Conservation (phyloP, 148 eudicot genomes). For the Beta vulgaris region DNA sequence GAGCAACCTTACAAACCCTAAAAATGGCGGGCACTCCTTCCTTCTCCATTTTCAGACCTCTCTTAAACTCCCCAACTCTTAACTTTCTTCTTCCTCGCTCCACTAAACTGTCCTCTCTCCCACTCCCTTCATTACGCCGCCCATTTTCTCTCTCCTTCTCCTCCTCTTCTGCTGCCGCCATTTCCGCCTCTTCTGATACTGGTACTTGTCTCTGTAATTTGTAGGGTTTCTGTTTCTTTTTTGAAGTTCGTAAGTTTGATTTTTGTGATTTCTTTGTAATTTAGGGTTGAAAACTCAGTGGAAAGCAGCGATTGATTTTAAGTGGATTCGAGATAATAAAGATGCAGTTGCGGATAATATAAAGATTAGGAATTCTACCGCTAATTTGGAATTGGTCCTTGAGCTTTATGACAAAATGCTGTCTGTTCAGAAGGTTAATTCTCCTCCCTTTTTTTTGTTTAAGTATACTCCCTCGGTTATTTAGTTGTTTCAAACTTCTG, state of each 20-base stretch:
- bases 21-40: slow-evolving; percentile 43
- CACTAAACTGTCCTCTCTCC: slow-evolving; percentile 5
- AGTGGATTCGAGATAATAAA: slow-evolving; percentile 77
- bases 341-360: slow-evolving; percentile 67
- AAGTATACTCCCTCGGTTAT: neutral
- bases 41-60: slow-evolving; percentile 26
- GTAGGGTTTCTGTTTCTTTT: neutral
- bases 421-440: slow-evolving; percentile 68
- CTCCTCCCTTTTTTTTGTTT: neutral
- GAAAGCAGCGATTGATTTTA: slow-evolving; percentile 94
- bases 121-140: slow-evolving; percentile 33
- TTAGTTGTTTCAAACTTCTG: no score
- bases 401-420: slow-evolving; percentile 64
- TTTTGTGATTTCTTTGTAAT: neutral
- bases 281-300: slow-evolving; percentile 67
- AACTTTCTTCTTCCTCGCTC: slow-evolving; percentile 19
- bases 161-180: slow-evolving; percentile 12
- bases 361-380: slow-evolving; percentile 61
- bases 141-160: slow-evolving; percentile 39
- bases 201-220: slow-evolving; percentile 31
- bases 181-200: slow-evolving; percentile 31
- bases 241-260: neutral
- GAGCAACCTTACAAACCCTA: slow-evolving; percentile 36
- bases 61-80: slow-evolving; percentile 23
- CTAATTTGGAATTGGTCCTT: slow-evolving; percentile 80